A percentile compares a stretch with the other conserved stretches of the same genome.
Conservation (phyloP, 768 basidiomycete species). For the Phaeotremella skinneri region DNA sequence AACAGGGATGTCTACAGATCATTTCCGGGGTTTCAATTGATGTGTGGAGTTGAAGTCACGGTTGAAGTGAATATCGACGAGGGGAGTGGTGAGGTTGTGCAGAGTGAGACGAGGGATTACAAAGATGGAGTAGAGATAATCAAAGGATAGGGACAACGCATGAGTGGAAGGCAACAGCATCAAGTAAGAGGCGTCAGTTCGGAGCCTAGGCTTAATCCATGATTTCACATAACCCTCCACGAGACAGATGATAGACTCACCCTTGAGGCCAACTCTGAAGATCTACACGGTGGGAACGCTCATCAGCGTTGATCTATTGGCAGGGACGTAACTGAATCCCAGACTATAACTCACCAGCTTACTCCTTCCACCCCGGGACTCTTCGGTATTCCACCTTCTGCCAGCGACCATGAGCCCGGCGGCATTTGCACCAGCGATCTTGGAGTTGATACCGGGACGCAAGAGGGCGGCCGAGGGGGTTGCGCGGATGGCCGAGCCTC, state of each 20-base stretch:
- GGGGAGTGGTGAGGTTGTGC: neutral
- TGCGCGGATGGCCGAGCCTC: neutral
- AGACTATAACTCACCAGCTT: constrained; percentile 44
- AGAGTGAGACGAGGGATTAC: neutral
- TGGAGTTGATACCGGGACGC: constrained; percentile 11
- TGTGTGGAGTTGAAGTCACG: neutral
- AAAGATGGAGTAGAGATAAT: neutral
- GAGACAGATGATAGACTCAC: constrained; percentile 16
- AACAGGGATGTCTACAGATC: constrained; percentile 43
- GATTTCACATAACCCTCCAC: too few species aligned
- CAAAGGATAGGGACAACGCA: neutral
- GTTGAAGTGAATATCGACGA: neutral
- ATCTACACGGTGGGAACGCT: constrained; percentile 21
- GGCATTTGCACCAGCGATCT: constrained; percentile 16
- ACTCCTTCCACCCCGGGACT: constrained; percentile 41
- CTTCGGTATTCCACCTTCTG: constrained; percentile 32
- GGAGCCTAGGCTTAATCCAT: neutral
- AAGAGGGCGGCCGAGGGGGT: constrained; percentile 17
- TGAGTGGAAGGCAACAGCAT: neutral
- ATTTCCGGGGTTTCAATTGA: neutral
- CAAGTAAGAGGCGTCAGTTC: neutral
- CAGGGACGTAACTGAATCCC: neutral
- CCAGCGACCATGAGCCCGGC: constrained; percentile 4
- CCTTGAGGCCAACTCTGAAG: constrained; percentile 49
- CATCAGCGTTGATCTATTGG: neutral